Evolutionary conservation across 2,329 filamentous ascomycete species (phyloP).

Genomic region (Conoideocrella luteorostrata): DNA sequence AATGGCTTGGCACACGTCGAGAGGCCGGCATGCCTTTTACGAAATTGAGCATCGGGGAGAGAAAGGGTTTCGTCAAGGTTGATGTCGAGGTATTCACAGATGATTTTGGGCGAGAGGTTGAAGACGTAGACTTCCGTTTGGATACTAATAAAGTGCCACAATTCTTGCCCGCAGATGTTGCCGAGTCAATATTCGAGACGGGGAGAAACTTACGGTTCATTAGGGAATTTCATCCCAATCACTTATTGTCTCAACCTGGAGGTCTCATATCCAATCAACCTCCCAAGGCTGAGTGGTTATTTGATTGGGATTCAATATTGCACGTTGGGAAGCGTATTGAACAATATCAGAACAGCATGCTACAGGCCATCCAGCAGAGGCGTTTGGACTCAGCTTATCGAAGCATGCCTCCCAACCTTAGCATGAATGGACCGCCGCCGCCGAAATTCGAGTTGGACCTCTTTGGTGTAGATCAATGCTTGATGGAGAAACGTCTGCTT

Average conservation of each 20-base stretch:
- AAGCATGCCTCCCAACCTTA: neutral
- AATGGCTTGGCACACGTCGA: slow-evolving; percentile 66
- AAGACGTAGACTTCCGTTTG: slow-evolving; percentile 56
- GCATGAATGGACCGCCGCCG: slow-evolving; percentile 8
- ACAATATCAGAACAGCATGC: slow-evolving; percentile 25
- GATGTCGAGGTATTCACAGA: slow-evolving; percentile 49
- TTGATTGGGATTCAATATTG: slow-evolving; percentile 64
- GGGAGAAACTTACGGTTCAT: slow-evolving; percentile 71
- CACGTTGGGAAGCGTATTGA: slow-evolving; percentile 53
- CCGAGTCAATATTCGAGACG: slow-evolving; percentile 68
- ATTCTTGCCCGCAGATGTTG: slow-evolving; percentile 66
- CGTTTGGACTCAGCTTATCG: slow-evolving; percentile 1
- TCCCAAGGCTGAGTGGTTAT: slow-evolving; percentile 60
- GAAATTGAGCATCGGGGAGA: slow-evolving; percentile 36
- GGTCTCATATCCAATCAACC: slow-evolving; percentile 40
- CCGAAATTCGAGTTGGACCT: slow-evolving; percentile 28
- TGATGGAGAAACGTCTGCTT: slow-evolving; percentile 42
- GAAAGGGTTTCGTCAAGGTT: slow-evolving; percentile 55
- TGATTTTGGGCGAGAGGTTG: slow-evolving; percentile 51
- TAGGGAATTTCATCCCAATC: slow-evolving; percentile 61
- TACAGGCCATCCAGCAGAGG: slow-evolving; percentile 16
- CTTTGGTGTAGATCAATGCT: slow-evolving; percentile 40
- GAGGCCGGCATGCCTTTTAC: slow-evolving; percentile 50
- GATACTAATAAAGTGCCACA: slow-evolving; percentile 60
- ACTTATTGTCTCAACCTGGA: slow-evolving; percentile 55